Conservation (phyloP, 2,329 filamentous ascomycete genomes). For the Salinomyces thailandicus region DNA sequence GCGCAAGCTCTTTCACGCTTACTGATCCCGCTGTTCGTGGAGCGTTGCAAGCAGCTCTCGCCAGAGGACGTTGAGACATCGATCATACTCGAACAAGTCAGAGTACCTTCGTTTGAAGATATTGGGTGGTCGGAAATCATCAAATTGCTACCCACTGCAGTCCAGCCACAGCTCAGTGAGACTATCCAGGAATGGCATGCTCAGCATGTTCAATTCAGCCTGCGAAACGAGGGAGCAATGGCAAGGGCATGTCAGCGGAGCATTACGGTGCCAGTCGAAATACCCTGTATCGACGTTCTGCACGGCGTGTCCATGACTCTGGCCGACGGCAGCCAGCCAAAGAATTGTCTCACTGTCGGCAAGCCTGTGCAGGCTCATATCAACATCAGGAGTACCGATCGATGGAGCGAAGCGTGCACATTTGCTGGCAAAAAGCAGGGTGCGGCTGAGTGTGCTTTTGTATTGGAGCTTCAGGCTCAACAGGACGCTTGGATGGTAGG, state of each 20-base stretch:
- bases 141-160: constrained; percentile 37
- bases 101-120: constrained; percentile 41
- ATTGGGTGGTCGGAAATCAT: constrained; percentile 46
- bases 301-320: constrained; percentile 50
- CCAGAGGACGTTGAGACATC: constrained; percentile 44
- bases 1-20: constrained; percentile 40
- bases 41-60: constrained; percentile 36
- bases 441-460: constrained; percentile 42
- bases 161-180: constrained; percentile 33
- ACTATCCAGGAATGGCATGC: constrained; percentile 51
- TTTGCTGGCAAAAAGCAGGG: constrained; percentile 15
- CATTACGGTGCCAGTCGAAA: constrained; percentile 81
- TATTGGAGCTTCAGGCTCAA: constrained; percentile 68
- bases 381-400: constrained; percentile 45
- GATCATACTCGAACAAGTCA: constrained; percentile 43
- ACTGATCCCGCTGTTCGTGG: constrained; percentile 41
- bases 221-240: constrained; percentile 17
- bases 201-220: constrained; percentile 19
- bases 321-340: not conserved
- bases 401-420: constrained; percentile 46
- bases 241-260: constrained; percentile 26
- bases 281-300: constrained; percentile 72
- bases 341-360: constrained; percentile 46
- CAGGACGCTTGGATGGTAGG: constrained; percentile 76
- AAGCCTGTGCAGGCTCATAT: constrained; percentile 55